Percentiles rank a stretch among this genome's conserved stretches.
phyloP scores from a whole-genome alignment of 2,329 filamentous ascomycete species.

The Didymella pomorum region DNA sequence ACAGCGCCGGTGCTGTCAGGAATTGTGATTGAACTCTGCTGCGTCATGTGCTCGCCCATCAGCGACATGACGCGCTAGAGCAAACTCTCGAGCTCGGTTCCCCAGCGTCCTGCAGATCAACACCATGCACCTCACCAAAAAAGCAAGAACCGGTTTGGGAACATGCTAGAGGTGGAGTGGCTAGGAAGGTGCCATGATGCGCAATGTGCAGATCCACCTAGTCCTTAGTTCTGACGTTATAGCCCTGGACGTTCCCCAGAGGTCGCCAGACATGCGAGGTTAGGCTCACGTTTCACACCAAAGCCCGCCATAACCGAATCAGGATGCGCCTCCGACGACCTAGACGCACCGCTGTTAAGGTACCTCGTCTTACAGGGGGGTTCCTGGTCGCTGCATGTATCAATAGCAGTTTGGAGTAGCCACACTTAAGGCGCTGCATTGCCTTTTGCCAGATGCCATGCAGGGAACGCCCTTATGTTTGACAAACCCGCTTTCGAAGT shows the following conservation, averaged over 20 bases:
- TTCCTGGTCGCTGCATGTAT: constrained; percentile 45
- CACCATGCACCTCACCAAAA: constrained; percentile 16
- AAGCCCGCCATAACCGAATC: constrained; percentile 43
- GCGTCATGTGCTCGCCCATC: constrained; percentile 19
- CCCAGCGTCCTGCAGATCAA: constrained; percentile 29
- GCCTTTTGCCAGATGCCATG: constrained; percentile 47
- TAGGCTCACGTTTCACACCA: constrained; percentile 50
- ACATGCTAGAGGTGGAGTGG: constrained; percentile 24
- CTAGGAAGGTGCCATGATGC: constrained; percentile 31
- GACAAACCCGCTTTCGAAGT: constrained; percentile 51
- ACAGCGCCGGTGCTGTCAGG: constrained; percentile 10
- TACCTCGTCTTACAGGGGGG: constrained; percentile 42
- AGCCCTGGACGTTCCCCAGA: constrained; percentile 45
- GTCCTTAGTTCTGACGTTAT: constrained; percentile 35
- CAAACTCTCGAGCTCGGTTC: constrained; percentile 17
- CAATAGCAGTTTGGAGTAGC: constrained; percentile 48
- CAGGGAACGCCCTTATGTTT: constrained; percentile 53
- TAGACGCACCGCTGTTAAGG: constrained; percentile 45
- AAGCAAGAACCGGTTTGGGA: constrained; percentile 20
- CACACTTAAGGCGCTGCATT: constrained; percentile 49
- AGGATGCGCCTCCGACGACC: constrained; percentile 47
- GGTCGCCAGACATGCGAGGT: constrained; percentile 50
- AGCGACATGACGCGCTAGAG: constrained; percentile 20
- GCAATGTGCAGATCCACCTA: constrained; percentile 41
- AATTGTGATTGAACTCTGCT: constrained; percentile 4